Evolutionary conservation across 2,329 filamentous ascomycete species (phyloP), one percentile per base, ranked within the genome.

Genomic region (Xenosphaeropsis pyriputrescens): DNA sequence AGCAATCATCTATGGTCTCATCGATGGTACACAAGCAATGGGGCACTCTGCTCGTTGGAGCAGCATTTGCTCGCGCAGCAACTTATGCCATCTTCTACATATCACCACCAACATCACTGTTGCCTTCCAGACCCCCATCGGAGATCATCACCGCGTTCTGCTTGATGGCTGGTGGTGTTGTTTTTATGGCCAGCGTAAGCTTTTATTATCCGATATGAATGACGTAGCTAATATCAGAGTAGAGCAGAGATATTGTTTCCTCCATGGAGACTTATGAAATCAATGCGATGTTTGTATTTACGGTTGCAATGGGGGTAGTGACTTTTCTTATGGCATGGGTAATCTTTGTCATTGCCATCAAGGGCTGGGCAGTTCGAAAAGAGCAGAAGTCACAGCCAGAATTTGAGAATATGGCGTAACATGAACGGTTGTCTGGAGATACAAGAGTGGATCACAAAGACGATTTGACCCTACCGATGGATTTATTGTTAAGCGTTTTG

Each of bases 1-100:
- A 89, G 41, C 53, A 56, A 42, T 57, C 66, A 18, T 83, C 76
- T 42, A 85, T 85, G 79, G 70, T 86, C 34, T 89, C 85, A 8
- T 84, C 77, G 47, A 94, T 91, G 84, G 72, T 96, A 35, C 89
- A 96, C 61, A 79, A 79, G 53, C 88, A 95, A 58, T 96, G 89
- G 89, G 89, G 89, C 18, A 77, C 76, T 50, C 69, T 96, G 47
- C 70, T 96, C 38, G 70, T 84, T 34, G 85, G 79, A 18, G 88
- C 85, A 39, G 79, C 86, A 0, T 67, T 93, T 41, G 78, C 85
- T 17, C 75, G 89, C 34, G 76, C 68, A 2, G 61, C 84, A 39
- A 93, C 86, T 6, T 96, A 95, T 55, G 58, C 91, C 5, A 60
- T 88, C 31, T 60, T 85, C 41, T 96, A 81, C 57, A 62, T 95